Percentiles rank a stretch among this genome's conserved stretches.
phyloP scores from a whole-genome alignment of 1,284 basidiomycete species.

The Rugosomyces carneus region DNA sequence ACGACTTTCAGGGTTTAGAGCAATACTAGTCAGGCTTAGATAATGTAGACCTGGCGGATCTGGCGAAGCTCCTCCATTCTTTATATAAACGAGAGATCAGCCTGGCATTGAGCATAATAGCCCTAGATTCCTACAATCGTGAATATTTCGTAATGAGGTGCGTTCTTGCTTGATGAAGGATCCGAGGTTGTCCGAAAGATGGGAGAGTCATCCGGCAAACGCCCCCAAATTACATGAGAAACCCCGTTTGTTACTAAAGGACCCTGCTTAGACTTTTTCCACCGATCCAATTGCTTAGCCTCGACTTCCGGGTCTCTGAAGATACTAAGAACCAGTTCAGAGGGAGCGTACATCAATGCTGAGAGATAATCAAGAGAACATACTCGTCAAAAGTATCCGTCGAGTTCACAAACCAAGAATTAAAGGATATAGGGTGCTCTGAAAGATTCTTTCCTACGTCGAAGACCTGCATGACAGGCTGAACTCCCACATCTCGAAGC shows the following conservation, averaged over 20 bases:
- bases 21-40: slow-evolving; percentile 1
- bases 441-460: slow-evolving; percentile 21
- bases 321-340: background rate
- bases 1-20: slow-evolving; percentile 10
- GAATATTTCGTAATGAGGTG: slow-evolving; percentile 19
- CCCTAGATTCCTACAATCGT: slow-evolving; percentile 13
- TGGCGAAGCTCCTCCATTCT: slow-evolving; percentile 3
- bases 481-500: slow-evolving; percentile 28
- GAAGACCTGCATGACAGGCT: slow-evolving; percentile 19
- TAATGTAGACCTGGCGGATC: slow-evolving; percentile 6
- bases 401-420: slow-evolving; percentile 15
- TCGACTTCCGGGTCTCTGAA: slow-evolving; percentile 5
- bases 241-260: slow-evolving; percentile 6
- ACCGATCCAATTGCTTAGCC: slow-evolving; percentile 12
- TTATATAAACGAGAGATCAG: background rate
- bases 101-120: too few species aligned
- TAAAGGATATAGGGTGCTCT: slow-evolving; percentile 10
- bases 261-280: slow-evolving; percentile 17
- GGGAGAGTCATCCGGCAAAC: slow-evolving; percentile 15
- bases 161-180: slow-evolving; percentile 18
- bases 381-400: slow-evolving; percentile 13
- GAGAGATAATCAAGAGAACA: background rate
- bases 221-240: slow-evolving; percentile 16
- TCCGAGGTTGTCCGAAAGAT: slow-evolving; percentile 15
- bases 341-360: background rate